Conservation (phyloP, 805 yeast genomes). For the Candida insectorum region DNA sequence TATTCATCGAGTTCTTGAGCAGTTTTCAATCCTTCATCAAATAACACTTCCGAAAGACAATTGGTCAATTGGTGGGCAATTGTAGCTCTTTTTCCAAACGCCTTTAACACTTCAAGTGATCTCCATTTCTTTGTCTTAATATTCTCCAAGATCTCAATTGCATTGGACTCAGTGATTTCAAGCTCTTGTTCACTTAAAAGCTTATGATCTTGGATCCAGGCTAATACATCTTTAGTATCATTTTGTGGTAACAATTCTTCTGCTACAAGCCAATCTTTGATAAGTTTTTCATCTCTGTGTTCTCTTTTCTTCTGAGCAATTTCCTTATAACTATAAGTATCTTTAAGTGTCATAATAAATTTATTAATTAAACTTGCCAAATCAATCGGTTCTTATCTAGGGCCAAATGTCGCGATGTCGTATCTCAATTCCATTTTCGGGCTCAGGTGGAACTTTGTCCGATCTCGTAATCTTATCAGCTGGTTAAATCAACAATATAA, state of each 20-base stretch:
- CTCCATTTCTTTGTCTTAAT: constrained; percentile 32
- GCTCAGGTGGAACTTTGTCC: no score
- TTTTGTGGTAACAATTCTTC: constrained; percentile 25
- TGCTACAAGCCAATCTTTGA: constrained; percentile 44
- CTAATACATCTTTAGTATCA: constrained; percentile 31
- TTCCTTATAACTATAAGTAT: constrained; percentile 23
- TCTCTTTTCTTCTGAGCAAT: constrained; percentile 41
- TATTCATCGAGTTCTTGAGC: constrained; percentile 56
- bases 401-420: neutral
- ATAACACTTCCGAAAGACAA: constrained; percentile 43
- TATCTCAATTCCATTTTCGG: neutral
- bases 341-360: constrained; percentile 3
- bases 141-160: constrained; percentile 21
- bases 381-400: neutral
- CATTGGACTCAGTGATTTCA: constrained; percentile 35
- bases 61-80: constrained; percentile 44
- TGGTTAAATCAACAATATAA: neutral
- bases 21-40: constrained; percentile 54
- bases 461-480: no score
- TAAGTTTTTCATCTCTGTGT: constrained; percentile 40
- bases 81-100: constrained; percentile 40
- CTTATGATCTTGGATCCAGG: constrained; percentile 28
- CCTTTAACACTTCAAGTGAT: constrained; percentile 34
- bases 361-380: neutral
- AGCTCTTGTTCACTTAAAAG: constrained; percentile 30